Base-by-base conservation (phyloP, 2,329 filamentous ascomycete species). In the Cryphonectria radicalis region DNA sequence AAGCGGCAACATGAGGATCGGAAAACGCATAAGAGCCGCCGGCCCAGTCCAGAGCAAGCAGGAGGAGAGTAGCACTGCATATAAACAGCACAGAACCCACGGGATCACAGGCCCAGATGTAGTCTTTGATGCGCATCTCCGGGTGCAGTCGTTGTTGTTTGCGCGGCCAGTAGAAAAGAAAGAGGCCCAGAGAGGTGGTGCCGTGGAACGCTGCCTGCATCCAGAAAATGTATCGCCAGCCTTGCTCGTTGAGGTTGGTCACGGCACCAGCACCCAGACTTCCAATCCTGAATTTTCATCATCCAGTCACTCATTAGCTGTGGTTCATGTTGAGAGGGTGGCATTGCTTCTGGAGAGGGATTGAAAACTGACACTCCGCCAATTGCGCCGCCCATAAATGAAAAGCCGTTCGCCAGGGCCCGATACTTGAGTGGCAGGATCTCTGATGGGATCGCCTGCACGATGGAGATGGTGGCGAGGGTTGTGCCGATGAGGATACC, bases 201-300 rank as follows among this genome's bases (percentile, higher is more conserved):
- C 82, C 81, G 72, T 88, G 86, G 72, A 88, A 84, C 8, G 80
- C 86, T 1, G 86, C 86, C 77, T 89, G 87, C 19, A 89, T 87
- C 87, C 87, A 89, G 76, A 88, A 89, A 74, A 89, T 88, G 74
- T 84, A 82, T 1, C 87, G 81, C 87, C 87, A 89, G 28, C 87
- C 87, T 0, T 77, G 79, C 0, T 80, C 73, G 67, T 80, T 79
- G 17, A 81, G 76, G 71, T 87, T 85, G 0, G 87, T 87, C 2
- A 88, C 83, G 10, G 82, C 86, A 2, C 87, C 87, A 8, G 86
- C 85, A 37, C 84, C 83, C 5, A 89, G 79, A 17, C 80, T 77
- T 17, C 85, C 87, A 22, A 87, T 78, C 0, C 85, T 86, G 69
- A 28, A n/a, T 2, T 50, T 19, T 8, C 22, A n/a, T n/a, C 46